Evolutionary conservation across 495 filamentous ascomycete species (phyloP).

Genomic region (Penicillium cinerascens): DNA sequence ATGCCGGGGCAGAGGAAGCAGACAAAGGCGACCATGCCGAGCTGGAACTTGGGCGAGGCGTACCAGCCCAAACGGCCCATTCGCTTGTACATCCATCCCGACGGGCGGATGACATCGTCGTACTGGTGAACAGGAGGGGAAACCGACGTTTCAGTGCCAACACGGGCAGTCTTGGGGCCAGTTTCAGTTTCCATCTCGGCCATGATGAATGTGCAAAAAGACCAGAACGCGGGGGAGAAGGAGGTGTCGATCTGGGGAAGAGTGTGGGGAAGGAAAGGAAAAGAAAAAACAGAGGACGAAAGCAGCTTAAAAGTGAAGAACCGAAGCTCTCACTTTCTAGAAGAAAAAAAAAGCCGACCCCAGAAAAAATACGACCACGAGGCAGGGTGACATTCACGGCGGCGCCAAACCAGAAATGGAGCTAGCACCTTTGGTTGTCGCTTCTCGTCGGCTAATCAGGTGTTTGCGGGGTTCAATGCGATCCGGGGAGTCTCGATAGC

Average conservation of each 20-base stretch:
- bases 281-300: background rate
- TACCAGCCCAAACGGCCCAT: slow-evolving; percentile 58
- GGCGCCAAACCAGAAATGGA: background rate
- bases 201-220: background rate
- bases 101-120: slow-evolving; percentile 14
- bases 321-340: background rate
- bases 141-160: slow-evolving; percentile 2
- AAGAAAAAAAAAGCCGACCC: background rate
- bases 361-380: slow-evolving; percentile 18
- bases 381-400: slow-evolving; percentile 18
- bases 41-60: slow-evolving; percentile 63
- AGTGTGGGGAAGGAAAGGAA: slow-evolving; percentile 2
- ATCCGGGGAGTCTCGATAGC: too few species aligned
- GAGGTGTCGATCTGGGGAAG: background rate
- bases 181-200: slow-evolving; percentile 11
- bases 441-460: background rate
- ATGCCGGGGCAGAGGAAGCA: slow-evolving; percentile 84
- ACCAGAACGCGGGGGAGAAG: background rate
- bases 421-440: too few species aligned
- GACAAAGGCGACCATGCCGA: slow-evolving; percentile 52
- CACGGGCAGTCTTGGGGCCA: slow-evolving; percentile 12
- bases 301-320: background rate
- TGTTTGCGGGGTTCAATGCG: slow-evolving; percentile 5
- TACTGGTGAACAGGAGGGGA: background rate
- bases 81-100: slow-evolving; percentile 51